Conservation (phyloP, 768 basidiomycete species). For the Sarcodon sp. region DNA sequence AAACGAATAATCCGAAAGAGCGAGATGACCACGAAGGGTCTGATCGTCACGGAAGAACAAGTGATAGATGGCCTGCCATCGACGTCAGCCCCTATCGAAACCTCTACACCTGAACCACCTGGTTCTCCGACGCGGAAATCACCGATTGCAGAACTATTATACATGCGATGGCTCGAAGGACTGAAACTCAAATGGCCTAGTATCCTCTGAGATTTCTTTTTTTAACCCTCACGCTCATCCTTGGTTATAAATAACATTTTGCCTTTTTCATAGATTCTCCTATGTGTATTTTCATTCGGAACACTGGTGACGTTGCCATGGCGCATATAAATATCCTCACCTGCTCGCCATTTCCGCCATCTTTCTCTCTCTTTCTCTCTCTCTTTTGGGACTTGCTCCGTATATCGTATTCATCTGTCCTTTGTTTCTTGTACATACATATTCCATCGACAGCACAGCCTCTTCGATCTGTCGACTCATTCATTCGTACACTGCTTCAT, state of each 20-base stretch:
- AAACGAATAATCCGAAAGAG: conserved; percentile 67
- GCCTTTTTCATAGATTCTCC: background rate
- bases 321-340: no score
- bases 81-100: conserved; percentile 19
- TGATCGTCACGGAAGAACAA: conserved; percentile 77
- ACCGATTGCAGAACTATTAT: conserved; percentile 91
- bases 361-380: no score
- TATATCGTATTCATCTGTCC: no score
- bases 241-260: background rate
- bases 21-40: conserved; percentile 75
- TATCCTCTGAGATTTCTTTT: conserved; percentile 23
- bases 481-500: no score
- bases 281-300: background rate
- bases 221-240: background rate
- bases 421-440: no score
- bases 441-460: no score
- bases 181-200: conserved; percentile 85
- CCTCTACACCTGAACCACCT: conserved; percentile 22
- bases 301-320: no score
- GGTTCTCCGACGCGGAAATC: conserved; percentile 46
- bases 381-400: no score
- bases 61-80: conserved; percentile 42
- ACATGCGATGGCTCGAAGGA: conserved; percentile 93
- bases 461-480: no score
- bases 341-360: no score